Percentiles rank a stretch among this genome's conserved stretches.
phyloP scores from a whole-genome alignment of 177 flowering plant genomes.

The Vitis hybrid region DNA sequence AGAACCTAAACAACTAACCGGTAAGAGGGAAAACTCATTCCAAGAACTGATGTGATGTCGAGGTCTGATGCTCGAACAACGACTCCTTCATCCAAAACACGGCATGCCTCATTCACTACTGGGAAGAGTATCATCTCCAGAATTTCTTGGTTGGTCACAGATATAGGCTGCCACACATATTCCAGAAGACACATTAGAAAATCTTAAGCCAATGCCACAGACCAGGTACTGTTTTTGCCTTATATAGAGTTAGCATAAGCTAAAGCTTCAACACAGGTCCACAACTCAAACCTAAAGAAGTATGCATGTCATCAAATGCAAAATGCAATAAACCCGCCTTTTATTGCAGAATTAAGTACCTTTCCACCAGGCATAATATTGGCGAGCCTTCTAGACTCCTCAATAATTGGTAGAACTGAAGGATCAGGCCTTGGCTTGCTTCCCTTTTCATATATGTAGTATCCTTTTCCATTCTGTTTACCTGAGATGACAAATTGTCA shows the following conservation, averaged over 20 bases:
- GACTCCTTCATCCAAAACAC: conserved; percentile 81
- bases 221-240: not conserved
- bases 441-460: conserved; percentile 84
- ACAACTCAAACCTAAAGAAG: not conserved
- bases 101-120: conserved; percentile 94
- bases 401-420: conserved; percentile 65
- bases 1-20: conserved; percentile 47
- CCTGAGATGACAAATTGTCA: conserved; percentile 44
- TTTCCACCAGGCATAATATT: conserved; percentile 86
- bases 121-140: conserved; percentile 95
- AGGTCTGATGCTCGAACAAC: conserved; percentile 94
- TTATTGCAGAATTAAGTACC: conserved; percentile 37
- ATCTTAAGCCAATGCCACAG: not conserved
- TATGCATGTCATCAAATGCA: not conserved
- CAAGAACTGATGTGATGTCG: conserved; percentile 84
- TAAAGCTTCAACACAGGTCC: not conserved
- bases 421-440: conserved; percentile 88
- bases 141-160: conserved; percentile 76
- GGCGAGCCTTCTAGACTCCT: conserved; percentile 64
- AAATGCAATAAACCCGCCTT: not conserved
- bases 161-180: conserved; percentile 54
- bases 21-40: conserved; percentile 95
- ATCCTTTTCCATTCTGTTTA: conserved; percentile 90
- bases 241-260: not conserved
- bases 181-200: conserved; percentile 1